Evolutionary conservation across 2,329 filamentous ascomycete genomes (phyloP).

Genomic region (Sclerotinia glacialis): DNA sequence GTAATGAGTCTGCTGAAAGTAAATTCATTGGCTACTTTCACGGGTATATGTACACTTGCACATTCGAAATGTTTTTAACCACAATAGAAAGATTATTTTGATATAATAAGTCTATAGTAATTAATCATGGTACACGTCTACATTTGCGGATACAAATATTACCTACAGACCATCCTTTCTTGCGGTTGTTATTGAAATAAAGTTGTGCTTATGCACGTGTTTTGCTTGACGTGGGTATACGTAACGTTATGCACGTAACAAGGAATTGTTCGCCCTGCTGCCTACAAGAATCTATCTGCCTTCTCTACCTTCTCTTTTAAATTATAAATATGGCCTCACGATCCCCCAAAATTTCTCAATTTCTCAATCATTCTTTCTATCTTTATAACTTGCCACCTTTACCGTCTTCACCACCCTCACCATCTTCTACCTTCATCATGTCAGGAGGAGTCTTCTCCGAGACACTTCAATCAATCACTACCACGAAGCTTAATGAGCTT

Average conservation of each 20-base stretch:
- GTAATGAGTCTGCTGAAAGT: too few relatives aligned
- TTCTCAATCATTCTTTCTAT: background rate
- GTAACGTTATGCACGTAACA: background rate
- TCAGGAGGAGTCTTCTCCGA: conserved; percentile 45
- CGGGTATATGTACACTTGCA: too few relatives aligned
- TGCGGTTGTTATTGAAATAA: background rate
- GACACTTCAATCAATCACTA: conserved; percentile 54
- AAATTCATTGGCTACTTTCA: too few relatives aligned
- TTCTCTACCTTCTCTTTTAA: background rate
- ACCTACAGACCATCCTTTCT: background rate
- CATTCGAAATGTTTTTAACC: too few relatives aligned
- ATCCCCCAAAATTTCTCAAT: background rate
- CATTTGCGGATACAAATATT: too few relatives aligned
- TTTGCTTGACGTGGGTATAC: background rate
- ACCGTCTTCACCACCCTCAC: too few relatives aligned
- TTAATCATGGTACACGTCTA: too few relatives aligned
- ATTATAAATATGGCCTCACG: background rate
- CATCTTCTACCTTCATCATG: conserved; percentile 33
- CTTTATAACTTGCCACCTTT: background rate
- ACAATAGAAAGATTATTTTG: too few relatives aligned
- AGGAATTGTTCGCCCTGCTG: background rate
- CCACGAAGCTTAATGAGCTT: conserved; percentile 56
- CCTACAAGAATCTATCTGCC: background rate
- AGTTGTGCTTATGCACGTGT: background rate
- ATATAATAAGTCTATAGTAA: too few relatives aligned